A percentile compares a stretch with the other conserved stretches of the same genome.
Evolutionary conservation across 345 rosid species (phyloP).

Genomic region (Heritiera fomes): DNA sequence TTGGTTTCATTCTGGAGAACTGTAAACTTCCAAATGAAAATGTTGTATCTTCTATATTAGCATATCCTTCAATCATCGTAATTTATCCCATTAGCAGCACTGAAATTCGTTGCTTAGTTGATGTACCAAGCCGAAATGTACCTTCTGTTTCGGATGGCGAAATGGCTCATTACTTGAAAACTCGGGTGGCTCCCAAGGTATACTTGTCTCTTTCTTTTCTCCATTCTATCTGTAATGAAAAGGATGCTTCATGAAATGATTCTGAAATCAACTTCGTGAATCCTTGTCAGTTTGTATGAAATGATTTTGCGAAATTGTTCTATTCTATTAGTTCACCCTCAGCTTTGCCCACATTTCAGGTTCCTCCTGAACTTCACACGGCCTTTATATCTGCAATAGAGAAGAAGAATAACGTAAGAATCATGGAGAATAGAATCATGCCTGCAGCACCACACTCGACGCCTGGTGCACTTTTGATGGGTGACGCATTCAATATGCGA

Average conservation of each 20-base stretch:
- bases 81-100: conserved; percentile 61
- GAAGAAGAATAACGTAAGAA: conserved; percentile 41
- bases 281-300: too few species aligned
- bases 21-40: conserved; percentile 58
- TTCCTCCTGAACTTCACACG: conserved; percentile 40
- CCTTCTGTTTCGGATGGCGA: conserved; percentile 71
- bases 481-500: conserved; percentile 28
- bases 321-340: too few species aligned
- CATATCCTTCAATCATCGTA: conserved; percentile 57
- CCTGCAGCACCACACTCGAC: conserved; percentile 39
- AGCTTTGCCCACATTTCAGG: conserved; percentile 36
- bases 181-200: conserved; percentile 58
- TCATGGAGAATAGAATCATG: conserved; percentile 56
- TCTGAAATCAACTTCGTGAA: too few species aligned
- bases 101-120: conserved; percentile 70
- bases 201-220: neutral
- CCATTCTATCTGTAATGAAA: too few species aligned
- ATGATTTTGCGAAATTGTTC: too few species aligned
- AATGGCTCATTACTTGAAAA: conserved; percentile 60
- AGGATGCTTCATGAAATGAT: neutral
- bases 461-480: conserved; percentile 20
- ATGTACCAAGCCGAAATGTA: conserved; percentile 57
- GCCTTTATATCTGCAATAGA: conserved; percentile 45
- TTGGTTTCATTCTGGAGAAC: conserved; percentile 64
- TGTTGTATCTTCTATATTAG: conserved; percentile 52